Evolutionary conservation across 2,329 filamentous ascomycete genomes (phyloP), one percentile per base, ranked within the genome.

Genomic region (Venturia pyrina): DNA sequence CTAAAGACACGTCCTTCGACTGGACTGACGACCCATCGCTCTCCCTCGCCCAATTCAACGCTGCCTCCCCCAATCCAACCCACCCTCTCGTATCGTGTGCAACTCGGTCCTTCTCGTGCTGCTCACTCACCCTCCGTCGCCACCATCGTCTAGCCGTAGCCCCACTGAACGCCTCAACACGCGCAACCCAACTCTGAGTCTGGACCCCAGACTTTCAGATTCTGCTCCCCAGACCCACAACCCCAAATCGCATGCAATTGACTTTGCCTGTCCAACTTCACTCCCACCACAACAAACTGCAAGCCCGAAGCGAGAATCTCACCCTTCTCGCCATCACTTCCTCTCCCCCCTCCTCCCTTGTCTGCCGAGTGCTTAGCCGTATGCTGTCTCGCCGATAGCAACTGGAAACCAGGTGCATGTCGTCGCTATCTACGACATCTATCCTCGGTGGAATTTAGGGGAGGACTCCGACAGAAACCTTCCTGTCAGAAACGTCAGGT

Each of bases 131-230:
- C 32, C 28, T 59, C 53, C 32, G 17, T 59, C 53, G 53, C 53
- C 53, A 59, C 53, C 53, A 59, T 17, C 28, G 1, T 59, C 28
- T 24, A 37, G 53, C 28, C 53, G 32, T 24, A 37, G 53, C 28
- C 53, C 53, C 53, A 59, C 53, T n/a, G 15, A 59, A 59, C 53
- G 50, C 50, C 50, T 56, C 50, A 56, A 34, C 50, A 56, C 53
- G 28, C 21, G 48, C 21, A 28, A 4, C 48, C 19, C 46, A 50
- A 50, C 24, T 50, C 46, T n/a, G 1, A 50, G 13, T 50, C 46
- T n/a, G 1, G 46, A 24, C 46, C 50, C 50, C 50, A 57, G 50
- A 34, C 17, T 57, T 40, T n/a, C 50, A 59, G 28, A 40, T 6
- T 59, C 53, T 59, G 34, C 28, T 37, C 53, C 53, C 17, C 32